Evolutionary conservation across 2,329 filamentous ascomycete species (phyloP).

Genomic region (Alternaria triticimaculans): DNA sequence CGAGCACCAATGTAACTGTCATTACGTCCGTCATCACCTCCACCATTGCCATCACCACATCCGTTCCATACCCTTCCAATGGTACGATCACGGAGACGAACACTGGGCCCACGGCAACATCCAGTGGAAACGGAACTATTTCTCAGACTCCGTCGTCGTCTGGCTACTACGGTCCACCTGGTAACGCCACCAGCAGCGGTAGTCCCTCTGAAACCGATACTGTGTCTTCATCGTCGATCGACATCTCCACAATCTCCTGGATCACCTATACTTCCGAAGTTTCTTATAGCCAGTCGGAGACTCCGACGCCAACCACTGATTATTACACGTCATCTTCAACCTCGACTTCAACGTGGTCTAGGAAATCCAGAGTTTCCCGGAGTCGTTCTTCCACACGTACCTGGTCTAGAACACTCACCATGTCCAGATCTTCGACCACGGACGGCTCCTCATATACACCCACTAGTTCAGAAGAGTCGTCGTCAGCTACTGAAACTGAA

Average conservation of each 20-base stretch:
- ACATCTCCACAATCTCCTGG: constrained; percentile 8
- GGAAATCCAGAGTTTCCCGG: not conserved
- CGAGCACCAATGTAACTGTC: not conserved
- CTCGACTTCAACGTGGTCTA: not conserved
- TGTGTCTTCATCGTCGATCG: not conserved
- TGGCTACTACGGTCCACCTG: constrained; percentile 15
- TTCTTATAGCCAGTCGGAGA: not conserved
- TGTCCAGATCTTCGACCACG: not conserved
- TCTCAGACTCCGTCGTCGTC: not conserved
- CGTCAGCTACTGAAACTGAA: not conserved
- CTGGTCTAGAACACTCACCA: constrained; percentile 10
- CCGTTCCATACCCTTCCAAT: constrained; percentile 5
- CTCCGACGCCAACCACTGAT: not conserved
- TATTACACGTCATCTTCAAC: not conserved
- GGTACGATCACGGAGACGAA: constrained; percentile 5
- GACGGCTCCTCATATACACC: not conserved
- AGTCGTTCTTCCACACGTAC: not conserved
- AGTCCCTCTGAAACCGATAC: not conserved
- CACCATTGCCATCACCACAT: not conserved
- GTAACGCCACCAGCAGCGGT: not conserved
- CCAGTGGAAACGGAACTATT: not conserved
- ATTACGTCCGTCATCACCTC: not conserved
- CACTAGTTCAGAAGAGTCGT: not conserved
- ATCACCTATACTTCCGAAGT: constrained; percentile 4
- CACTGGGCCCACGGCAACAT: constrained; percentile 1